Conservation (phyloP, 2,329 filamentous ascomycete species). For the Ophiostoma populinum region DNA sequence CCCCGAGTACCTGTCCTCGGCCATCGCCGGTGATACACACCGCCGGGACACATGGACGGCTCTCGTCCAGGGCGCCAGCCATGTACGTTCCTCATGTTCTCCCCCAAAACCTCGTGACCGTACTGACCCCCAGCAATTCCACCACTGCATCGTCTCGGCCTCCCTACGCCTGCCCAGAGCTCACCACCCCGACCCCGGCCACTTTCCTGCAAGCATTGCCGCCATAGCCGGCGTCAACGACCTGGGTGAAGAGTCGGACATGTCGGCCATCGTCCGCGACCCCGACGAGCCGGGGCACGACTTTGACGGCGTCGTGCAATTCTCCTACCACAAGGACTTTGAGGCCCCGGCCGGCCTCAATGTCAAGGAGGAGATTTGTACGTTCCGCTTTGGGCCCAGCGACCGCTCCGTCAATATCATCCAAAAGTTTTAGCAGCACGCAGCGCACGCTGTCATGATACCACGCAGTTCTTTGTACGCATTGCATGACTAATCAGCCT, state of each 20-base stretch:
- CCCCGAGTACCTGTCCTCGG: constrained; percentile 8
- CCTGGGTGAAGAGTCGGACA: constrained; percentile 7
- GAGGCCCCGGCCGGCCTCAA: not conserved
- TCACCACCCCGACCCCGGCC: constrained; percentile 1
- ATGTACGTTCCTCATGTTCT: constrained; percentile 3
- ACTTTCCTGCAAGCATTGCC: constrained; percentile 5
- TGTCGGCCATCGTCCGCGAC: constrained; percentile 7
- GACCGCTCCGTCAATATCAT: constrained; percentile 1
- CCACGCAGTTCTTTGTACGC: too few relatives aligned
- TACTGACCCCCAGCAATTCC: constrained; percentile 8
- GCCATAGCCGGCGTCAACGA: constrained; percentile 5
- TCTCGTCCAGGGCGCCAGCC: constrained; percentile 4
- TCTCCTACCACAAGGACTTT: constrained; percentile 8
- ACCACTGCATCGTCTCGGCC: constrained; percentile 9
- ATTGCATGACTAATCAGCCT: too few relatives aligned
- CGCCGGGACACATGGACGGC: constrained; percentile 6
- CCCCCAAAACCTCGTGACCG: not conserved
- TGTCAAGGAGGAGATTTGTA: constrained; percentile 3
- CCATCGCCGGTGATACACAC: constrained; percentile 1
- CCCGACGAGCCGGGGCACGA: not conserved
- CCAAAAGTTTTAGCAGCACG: not conserved
- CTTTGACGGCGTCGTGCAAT: constrained; percentile 8
- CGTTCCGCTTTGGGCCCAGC: constrained; percentile 4
- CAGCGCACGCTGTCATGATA: too few relatives aligned
- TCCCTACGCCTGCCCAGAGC: constrained; percentile 2